Percentiles rank a stretch among this genome's conserved stretches.
Evolutionary conservation across 2,329 filamentous ascomycete species (phyloP).

Genomic region (Phaeosphaeria sp.): DNA sequence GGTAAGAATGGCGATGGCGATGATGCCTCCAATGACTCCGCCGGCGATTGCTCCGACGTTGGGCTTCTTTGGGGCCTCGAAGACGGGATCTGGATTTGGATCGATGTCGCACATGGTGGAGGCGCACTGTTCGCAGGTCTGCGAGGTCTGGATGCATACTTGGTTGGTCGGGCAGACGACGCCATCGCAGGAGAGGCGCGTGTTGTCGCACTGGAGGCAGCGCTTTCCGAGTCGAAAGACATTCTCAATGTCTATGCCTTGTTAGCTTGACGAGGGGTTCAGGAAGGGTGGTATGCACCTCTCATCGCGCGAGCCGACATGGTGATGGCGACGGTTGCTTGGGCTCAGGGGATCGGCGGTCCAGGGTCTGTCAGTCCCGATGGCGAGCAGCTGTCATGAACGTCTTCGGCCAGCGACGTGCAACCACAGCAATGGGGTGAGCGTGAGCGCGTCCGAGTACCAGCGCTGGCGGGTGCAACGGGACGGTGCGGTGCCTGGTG

Average conservation of each 20-base stretch:
- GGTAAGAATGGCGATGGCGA: slow-evolving; percentile 73
- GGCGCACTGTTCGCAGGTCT: slow-evolving; percentile 67
- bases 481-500: slow-evolving; percentile 10
- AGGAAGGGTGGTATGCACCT: slow-evolving; percentile 10
- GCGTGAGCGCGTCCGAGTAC: neutral
- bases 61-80: slow-evolving; percentile 49
- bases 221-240: slow-evolving; percentile 60
- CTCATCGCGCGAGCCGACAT: slow-evolving; percentile 25
- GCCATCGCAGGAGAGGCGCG: slow-evolving; percentile 61
- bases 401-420: slow-evolving; percentile 12
- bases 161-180: slow-evolving; percentile 58
- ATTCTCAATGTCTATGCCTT: slow-evolving; percentile 40
- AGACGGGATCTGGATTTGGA: slow-evolving; percentile 45
- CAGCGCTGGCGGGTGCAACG: slow-evolving; percentile 3
- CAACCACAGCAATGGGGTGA: neutral
- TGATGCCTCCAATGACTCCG: slow-evolving; percentile 84
- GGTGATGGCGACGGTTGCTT: slow-evolving; percentile 19
- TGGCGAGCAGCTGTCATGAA: slow-evolving; percentile 14
- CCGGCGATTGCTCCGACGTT: slow-evolving; percentile 88
- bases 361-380: slow-evolving; percentile 11
- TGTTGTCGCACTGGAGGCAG: slow-evolving; percentile 63
- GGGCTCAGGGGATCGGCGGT: slow-evolving; percentile 20
- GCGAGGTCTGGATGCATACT: slow-evolving; percentile 65
- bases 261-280: slow-evolving; percentile 13
- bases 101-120: slow-evolving; percentile 60